These are phyloP conservation scores for Microcyclospora tardicrescens DNA, from an alignment of 2,329 filamentous ascomycete species.

Conservation along the genomic window DNA sequence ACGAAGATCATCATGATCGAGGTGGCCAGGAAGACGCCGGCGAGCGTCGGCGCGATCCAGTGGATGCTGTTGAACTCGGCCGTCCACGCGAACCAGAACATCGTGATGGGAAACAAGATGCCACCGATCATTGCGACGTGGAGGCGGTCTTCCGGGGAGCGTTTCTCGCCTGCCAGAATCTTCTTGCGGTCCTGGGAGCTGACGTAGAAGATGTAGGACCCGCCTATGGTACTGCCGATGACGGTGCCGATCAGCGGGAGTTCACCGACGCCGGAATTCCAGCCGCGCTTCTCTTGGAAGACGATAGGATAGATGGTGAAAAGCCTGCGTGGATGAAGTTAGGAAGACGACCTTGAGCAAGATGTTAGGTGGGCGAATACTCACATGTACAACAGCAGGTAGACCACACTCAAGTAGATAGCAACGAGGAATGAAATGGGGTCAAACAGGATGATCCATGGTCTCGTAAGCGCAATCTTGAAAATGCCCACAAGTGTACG, in stretches of 20 bases:
- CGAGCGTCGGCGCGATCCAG: slow-evolving; percentile 36
- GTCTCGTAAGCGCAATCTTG: slow-evolving; percentile 40
- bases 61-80: slow-evolving; percentile 30
- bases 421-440: slow-evolving; percentile 40
- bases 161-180: slow-evolving; percentile 9
- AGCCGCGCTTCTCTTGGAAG: slow-evolving; percentile 16
- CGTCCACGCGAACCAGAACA: slow-evolving; percentile 38
- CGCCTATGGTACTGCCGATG: slow-evolving; percentile 14
- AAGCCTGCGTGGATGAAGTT: slow-evolving; percentile 15
- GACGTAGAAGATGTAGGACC: slow-evolving; percentile 20
- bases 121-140: slow-evolving; percentile 33
- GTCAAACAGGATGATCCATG: slow-evolving; percentile 43
- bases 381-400: slow-evolving; percentile 41
- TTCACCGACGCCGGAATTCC: slow-evolving; percentile 14
- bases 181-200: slow-evolving; percentile 13
- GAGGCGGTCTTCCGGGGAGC: slow-evolving; percentile 31
- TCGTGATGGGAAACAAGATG: slow-evolving; percentile 28
- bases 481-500: slow-evolving; percentile 34
- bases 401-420: slow-evolving; percentile 42
- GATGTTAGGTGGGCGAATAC: too few relatives aligned
- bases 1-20: slow-evolving; percentile 32
- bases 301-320: slow-evolving; percentile 40
- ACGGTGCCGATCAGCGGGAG: slow-evolving; percentile 18
- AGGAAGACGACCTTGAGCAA: too few relatives aligned
- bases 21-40: slow-evolving; percentile 30